These are phyloP conservation scores for Dryas alaskensis DNA, from an alignment of 306 rosid species.

Conservation along the genomic window DNA sequence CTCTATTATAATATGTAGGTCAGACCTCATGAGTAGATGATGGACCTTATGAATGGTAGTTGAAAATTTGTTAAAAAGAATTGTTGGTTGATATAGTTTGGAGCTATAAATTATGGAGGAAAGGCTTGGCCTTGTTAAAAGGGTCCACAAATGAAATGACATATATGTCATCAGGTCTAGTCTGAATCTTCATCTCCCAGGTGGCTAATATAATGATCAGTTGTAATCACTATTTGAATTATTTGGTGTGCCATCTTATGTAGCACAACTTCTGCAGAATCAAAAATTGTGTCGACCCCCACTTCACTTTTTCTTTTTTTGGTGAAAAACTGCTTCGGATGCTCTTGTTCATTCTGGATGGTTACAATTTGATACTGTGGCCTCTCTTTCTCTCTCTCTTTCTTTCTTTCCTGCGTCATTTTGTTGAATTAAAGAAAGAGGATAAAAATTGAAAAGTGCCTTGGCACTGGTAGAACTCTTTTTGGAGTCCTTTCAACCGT, in stretches of 20 bases:
- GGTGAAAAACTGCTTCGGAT: no score
- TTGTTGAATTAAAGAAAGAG: neutral
- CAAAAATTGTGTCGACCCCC: no score
- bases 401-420: neutral
- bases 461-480: no score
- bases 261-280: no score
- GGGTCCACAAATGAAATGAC: neutral
- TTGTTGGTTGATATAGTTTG: slow-evolving; percentile 2
- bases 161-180: neutral
- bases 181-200: neutral
- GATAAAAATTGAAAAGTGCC: no score
- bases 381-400: neutral
- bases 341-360: no score
- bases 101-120: neutral
- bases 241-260: no score
- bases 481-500: no score
- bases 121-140: neutral
- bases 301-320: no score
- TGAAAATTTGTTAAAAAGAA: neutral
- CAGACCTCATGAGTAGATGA: neutral
- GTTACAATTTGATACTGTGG: neutral
- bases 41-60: slow-evolving; percentile 1
- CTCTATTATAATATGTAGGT: no score
- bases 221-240: neutral
- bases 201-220: no score